Evolutionary conservation across 306 rosid genomes (phyloP), one percentile per base, ranked within the genome.

Genomic region (Begonia masoniana): DNA sequence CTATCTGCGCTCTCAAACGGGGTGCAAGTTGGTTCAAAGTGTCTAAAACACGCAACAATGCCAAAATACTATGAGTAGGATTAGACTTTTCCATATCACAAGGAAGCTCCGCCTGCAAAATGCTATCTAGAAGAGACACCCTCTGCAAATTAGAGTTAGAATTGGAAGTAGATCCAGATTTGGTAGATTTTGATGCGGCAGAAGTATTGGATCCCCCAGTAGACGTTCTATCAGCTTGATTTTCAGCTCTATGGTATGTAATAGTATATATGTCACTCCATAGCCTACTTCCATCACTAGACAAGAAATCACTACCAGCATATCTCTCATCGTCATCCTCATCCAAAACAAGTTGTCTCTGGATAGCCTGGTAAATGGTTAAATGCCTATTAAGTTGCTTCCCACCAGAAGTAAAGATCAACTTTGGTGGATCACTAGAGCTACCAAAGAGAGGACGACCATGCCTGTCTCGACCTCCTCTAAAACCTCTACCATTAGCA

Each of bases 341-440:
- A 78, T 92, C 96, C 57, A 68, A 59, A 48, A 87, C 96, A 66
- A 79, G 96, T 67, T 86, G 99, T 52, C 93, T 79, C 50, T 92
- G 99, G 63, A 92, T 82, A 46, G 99, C 99, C 70, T 92, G 99
- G 76, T 86, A 92, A 60, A 92, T 92, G 51, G 99, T 87, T 74
- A 92, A 73, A 68, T 86, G 86, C 76, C 81, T 84, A 66, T 79
- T 84, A 41, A 92, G 88, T 77, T 87, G 96, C 77, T 83, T 92
- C 56, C 88, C 99, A 3, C 96, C 93, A 51, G 95, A 77, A 56
- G 95, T 77, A 67, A 92, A 92, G 53, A 82, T 70, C 76, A 92
- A 60, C 65, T 71, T 86, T 1, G 92, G 93, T 43, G 88, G 84
- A 55, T 87, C 96, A 74, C 60, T 78, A 14, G 82, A 70, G 52